phyloP scores from a whole-genome alignment of 2,329 filamentous ascomycete species.

The Cladosporium sp. region DNA sequence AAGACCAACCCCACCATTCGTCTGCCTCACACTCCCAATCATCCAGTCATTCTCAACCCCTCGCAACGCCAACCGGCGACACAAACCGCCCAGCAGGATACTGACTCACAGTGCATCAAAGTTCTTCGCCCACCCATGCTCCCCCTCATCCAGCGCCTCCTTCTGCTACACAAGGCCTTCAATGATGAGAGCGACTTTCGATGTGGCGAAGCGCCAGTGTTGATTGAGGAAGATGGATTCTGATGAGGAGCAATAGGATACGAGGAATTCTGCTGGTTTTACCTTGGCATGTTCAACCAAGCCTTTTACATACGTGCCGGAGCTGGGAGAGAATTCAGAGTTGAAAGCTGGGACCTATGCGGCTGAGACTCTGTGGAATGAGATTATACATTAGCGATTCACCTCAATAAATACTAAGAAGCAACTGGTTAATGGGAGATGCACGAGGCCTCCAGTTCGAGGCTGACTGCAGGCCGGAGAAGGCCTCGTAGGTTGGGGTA shows the following conservation, averaged over 20 bases:
- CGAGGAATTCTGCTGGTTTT: neutral
- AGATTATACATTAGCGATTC: too few species aligned
- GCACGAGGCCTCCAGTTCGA: too few species aligned
- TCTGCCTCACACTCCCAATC: conserved; percentile 1
- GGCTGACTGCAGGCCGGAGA: too few species aligned
- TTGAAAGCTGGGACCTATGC: neutral
- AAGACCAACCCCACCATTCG: neutral
- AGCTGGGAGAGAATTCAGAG: neutral
- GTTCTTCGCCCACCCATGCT: neutral
- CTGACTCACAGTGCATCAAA: neutral
- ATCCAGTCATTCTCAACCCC: conserved; percentile 9
- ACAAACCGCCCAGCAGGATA: conserved; percentile 7
- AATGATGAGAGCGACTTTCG: conserved; percentile 5
- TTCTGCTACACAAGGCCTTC: neutral
- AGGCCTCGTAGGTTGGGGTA: too few species aligned
- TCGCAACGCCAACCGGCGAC: conserved; percentile 1
- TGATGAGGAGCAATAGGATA: neutral
- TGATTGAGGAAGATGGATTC: neutral
- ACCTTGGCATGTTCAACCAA: neutral
- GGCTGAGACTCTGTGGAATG: neutral
- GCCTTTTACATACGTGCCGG: neutral
- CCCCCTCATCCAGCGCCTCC: neutral
- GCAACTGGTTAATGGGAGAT: too few species aligned
- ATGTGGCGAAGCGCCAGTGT: neutral
- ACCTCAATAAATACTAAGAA: too few species aligned